Conservation (phyloP, 2,329 filamentous ascomycete species). For the Penicillium sp. region DNA sequence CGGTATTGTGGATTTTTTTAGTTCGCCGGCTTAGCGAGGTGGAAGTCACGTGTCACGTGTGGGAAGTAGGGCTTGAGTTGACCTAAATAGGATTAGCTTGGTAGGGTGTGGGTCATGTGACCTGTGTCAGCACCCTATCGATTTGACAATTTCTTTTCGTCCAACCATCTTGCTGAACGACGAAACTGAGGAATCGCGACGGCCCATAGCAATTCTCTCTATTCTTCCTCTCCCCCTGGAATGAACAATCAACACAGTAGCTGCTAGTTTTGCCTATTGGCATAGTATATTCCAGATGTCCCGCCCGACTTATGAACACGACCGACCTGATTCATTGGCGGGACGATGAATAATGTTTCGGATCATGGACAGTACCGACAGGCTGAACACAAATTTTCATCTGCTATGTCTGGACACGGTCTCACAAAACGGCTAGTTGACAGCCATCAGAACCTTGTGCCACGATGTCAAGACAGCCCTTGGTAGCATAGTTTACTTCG, state of each 20-base stretch:
- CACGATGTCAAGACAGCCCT: not conserved
- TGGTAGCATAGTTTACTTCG: not conserved
- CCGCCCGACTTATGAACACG: not conserved
- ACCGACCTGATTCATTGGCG: not conserved
- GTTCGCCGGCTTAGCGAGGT: conserved; percentile 37
- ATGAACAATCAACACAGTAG: not conserved
- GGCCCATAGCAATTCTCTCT: not conserved
- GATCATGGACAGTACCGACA: not conserved
- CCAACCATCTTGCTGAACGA: not conserved
- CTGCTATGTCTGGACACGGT: not conserved
- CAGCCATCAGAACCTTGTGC: not conserved
- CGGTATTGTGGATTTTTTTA: conserved; percentile 39
- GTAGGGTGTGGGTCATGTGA: conserved; percentile 18
- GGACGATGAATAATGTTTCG: conserved; percentile 3
- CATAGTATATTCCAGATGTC: not conserved
- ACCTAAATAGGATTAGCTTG: conserved; percentile 24
- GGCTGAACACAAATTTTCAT: not conserved
- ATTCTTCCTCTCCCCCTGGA: not conserved
- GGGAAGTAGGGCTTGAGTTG: conserved; percentile 12
- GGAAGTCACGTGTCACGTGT: conserved; percentile 37
- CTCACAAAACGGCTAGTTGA: not conserved
- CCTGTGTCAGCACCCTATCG: conserved; percentile 3
- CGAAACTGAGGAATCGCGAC: not conserved
- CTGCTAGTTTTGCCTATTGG: not conserved
- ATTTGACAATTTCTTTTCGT: not conserved